Conservation (phyloP, 1,284 basidiomycete genomes). For the Coriolopsis trogii region DNA sequence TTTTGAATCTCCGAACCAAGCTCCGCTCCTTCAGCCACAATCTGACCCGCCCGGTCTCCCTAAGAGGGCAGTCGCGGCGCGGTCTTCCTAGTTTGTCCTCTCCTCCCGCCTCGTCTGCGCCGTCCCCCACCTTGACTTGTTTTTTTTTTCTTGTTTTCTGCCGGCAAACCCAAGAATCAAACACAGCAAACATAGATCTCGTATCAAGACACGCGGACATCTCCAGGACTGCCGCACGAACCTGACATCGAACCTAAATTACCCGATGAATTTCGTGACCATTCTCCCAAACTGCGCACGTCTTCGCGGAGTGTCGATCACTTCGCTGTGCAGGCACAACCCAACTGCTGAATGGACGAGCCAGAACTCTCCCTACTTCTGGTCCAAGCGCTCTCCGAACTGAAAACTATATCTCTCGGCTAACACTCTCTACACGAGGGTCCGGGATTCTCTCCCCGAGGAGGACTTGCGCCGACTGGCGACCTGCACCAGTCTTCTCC, state of each 20-base stretch:
- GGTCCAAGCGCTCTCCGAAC: neutral
- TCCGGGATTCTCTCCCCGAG: neutral
- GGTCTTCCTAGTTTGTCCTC: neutral
- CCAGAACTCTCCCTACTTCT: neutral
- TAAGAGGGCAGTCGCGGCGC: neutral
- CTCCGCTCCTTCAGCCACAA: constrained; percentile 18
- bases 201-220: no score
- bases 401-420: constrained; percentile 2
- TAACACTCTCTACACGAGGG: neutral
- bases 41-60: neutral
- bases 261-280: constrained; percentile 1
- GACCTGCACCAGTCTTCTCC: no score
- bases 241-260: constrained; percentile 6
- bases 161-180: neutral
- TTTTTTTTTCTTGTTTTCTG: neutral
- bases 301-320: constrained; percentile 1
- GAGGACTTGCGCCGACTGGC: no score
- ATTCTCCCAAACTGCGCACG: no score
- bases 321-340: neutral
- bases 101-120: neutral
- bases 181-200: no score
- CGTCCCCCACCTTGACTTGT: neutral
- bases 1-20: constrained; percentile 17
- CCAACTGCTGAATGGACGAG: neutral
- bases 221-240: neutral